These are phyloP conservation scores for Viridothelium virens DNA, from an alignment of 495 filamentous ascomycete genomes.

Conservation along the genomic window DNA sequence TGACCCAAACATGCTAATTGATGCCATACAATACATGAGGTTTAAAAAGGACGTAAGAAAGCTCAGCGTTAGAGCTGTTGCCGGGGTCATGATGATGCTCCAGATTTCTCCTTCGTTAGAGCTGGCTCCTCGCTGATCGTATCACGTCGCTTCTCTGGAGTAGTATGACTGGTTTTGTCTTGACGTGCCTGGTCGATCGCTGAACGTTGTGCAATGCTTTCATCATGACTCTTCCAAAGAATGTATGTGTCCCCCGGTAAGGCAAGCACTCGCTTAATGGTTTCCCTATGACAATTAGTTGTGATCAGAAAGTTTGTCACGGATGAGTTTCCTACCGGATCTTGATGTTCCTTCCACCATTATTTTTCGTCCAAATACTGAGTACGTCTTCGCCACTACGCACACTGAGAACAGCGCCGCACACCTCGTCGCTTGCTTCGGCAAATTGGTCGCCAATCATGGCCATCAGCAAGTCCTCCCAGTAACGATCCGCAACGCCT, in stretches of 20 bases:
- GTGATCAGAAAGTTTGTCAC: background rate
- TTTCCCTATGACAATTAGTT: constrained; percentile 54
- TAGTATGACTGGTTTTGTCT: constrained; percentile 28
- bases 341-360: constrained; percentile 89
- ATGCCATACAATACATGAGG: constrained; percentile 15
- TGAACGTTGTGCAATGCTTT: constrained; percentile 35
- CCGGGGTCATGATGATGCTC: constrained; percentile 11
- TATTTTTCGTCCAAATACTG: constrained; percentile 92
- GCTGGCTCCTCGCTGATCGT: constrained; percentile 24
- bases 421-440: constrained; percentile 89
- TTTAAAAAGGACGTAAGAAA: constrained; percentile 2
- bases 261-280: constrained; percentile 76
- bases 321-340: constrained; percentile 59
- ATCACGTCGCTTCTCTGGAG: constrained; percentile 31
- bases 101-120: constrained; percentile 24
- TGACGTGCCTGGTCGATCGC: constrained; percentile 37
- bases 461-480: constrained; percentile 88
- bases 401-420: constrained; percentile 87
- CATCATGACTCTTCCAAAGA: constrained; percentile 86
- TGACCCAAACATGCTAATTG: constrained; percentile 17
- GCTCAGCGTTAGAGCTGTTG: background rate
- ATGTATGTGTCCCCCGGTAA: constrained; percentile 85
- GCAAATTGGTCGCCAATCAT: constrained; percentile 93
- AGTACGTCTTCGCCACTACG: constrained; percentile 93
- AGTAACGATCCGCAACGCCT: constrained; percentile 92